phyloP scores from a whole-genome alignment of 1,284 basidiomycete species.

The Wallemia ichthyophaga region DNA sequence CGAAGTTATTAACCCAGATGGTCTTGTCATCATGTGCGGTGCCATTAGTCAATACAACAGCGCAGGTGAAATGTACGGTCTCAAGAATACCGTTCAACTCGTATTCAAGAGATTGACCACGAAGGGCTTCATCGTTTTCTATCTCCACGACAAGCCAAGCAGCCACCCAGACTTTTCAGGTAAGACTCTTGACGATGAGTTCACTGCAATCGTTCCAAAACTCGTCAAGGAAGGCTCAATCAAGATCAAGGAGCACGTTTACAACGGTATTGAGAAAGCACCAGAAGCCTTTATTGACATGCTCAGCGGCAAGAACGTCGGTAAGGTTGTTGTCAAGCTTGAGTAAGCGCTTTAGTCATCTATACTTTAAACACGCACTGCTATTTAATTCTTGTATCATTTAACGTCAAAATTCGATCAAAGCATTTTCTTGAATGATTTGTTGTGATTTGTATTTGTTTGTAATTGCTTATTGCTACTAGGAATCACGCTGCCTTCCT shows the following conservation, averaged over 20 bases:
- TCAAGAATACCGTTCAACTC: neutral
- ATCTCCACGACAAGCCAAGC: neutral
- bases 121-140: neutral
- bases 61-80: neutral
- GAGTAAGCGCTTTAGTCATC: neutral
- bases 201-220: conserved; percentile 7
- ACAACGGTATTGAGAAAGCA: conserved; percentile 5
- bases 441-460: too few relatives aligned
- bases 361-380: neutral
- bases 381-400: neutral
- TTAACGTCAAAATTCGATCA: too few relatives aligned
- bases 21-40: neutral
- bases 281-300: conserved; percentile 2
- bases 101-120: neutral
- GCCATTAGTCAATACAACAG: neutral
- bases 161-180: conserved; percentile 4
- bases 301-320: neutral
- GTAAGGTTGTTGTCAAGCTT: neutral
- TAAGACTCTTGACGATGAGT: conserved; percentile 4
- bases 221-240: conserved; percentile 6
- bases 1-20: neutral
- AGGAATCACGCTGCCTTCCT: too few relatives aligned
- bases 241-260: conserved; percentile 8
- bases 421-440: too few relatives aligned
- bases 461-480: too few relatives aligned